Base-by-base conservation (phyloP, 805 yeast genomes). In the Zygosaccharomyces bailii region DNA sequence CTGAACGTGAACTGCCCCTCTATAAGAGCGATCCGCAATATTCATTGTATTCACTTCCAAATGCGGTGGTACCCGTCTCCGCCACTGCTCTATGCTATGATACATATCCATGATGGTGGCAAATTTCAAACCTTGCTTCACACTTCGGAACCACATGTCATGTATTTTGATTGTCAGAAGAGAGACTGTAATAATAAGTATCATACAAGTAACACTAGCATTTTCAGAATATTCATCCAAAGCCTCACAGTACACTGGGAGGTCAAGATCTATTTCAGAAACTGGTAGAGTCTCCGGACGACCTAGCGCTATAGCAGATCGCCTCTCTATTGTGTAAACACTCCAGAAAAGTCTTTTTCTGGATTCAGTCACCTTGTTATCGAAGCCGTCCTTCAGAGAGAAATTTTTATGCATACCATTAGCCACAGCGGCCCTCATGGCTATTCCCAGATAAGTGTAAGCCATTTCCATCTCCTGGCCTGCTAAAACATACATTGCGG, bases 371-470 rank as follows among this genome's bases (percentile, higher is more conserved):
- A 31, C 39, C 34, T 44, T 44, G 25, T 39, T 34, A 30, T 40
- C 39, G 27, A 16, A 31, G 17, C 18, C 36, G 24, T 32, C 27
- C 17, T 42, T 35, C n/a, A 32, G 9, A 7, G 39, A 27, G 27
- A 39, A 44, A n/a, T 34, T 44, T 27, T 44, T 44, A 32, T 44
- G 47, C 44, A 44, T 44, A 20, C 47, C 47, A 39, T 44, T 44
- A 11, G 47, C 47, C 14, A 44, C 47, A 24, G 47, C 47, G 1
- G 47, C 47, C 20, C 47, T 39, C 47, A 44, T 44, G 8, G 47
- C 47, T 18, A 44, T 39, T 11, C 47, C 47, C 33, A 39, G 24
- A 27, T 44, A 44, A 11, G 44, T 32, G 32, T 44, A 44, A 17
- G 47, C 47, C 44, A 32, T 44, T 27, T 44, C 47, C 39, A 44